phyloP scores from a whole-genome alignment of 352 stramenopile genomes.

The Peronospora belbahrii region DNA sequence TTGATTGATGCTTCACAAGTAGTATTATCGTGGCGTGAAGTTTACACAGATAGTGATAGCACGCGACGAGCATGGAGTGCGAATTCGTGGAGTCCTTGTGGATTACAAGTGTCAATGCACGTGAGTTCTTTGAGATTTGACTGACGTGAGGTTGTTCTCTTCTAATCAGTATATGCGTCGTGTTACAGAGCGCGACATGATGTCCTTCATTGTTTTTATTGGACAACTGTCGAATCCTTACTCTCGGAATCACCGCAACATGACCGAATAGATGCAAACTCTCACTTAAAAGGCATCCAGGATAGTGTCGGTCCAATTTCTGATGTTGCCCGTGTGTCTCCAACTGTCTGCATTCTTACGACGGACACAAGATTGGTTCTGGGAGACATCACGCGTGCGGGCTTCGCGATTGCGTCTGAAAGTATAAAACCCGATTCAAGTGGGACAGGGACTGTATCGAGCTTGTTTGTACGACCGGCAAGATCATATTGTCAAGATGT shows the following conservation, averaged over 20 bases:
- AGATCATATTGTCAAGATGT: not conserved
- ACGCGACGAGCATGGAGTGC: conserved; percentile 15
- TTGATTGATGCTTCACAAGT: conserved; percentile 18
- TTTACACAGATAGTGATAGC: conserved; percentile 7
- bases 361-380: conserved; percentile 22
- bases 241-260: conserved; percentile 6
- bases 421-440: not conserved
- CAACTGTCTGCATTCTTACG: conserved; percentile 20
- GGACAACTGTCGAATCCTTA: conserved; percentile 15
- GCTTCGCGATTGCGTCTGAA: not conserved
- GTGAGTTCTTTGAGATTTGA: conserved; percentile 1
- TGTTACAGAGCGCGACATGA: conserved; percentile 15
- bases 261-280: conserved; percentile 14
- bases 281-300: conserved; percentile 1
- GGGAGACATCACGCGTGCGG: conserved; percentile 8
- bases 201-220: conserved; percentile 23
- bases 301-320: conserved; percentile 14
- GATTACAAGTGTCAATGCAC: conserved; percentile 34
- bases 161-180: not conserved
- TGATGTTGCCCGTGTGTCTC: conserved; percentile 18
- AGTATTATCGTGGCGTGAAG: conserved; percentile 6
- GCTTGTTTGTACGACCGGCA: conserved; percentile 1
- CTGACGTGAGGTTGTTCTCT: not conserved
- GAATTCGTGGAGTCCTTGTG: conserved; percentile 40
- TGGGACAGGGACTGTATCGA: not conserved